Percentiles rank a stretch among this genome's conserved stretches.
These are phyloP conservation scores for Phaseolus coccineus DNA, from an alignment of 331 rosid genomes.

Conservation along the genomic window DNA sequence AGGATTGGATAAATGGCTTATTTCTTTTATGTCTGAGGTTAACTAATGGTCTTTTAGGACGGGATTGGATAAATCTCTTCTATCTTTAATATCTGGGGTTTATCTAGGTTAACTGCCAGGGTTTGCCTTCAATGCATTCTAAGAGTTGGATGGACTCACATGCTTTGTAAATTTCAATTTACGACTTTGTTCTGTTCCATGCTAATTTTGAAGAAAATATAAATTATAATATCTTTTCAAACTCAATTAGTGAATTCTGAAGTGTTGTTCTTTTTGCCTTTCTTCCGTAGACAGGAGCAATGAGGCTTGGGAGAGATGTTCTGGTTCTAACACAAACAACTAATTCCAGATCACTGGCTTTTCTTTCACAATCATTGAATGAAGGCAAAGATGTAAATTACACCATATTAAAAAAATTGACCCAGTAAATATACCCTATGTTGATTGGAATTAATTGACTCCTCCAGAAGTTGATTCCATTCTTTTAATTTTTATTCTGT, in stretches of 20 bases:
- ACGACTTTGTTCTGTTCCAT: constrained; percentile 26
- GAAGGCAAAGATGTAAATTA: constrained; percentile 61
- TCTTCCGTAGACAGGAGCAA: constrained; percentile 60
- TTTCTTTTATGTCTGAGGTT: constrained; percentile 6
- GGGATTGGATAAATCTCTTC: constrained; percentile 10
- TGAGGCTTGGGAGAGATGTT: constrained; percentile 70
- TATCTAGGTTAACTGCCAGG: not conserved
- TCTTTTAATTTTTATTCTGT: constrained; percentile 9
- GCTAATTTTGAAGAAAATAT: constrained; percentile 23
- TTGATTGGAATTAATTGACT: constrained; percentile 27
- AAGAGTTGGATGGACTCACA: constrained; percentile 1
- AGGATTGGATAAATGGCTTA: constrained; percentile 19
- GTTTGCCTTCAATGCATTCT: constrained; percentile 6
- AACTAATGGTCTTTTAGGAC: too few relatives aligned
- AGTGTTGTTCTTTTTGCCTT: constrained; percentile 32
- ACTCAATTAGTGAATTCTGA: constrained; percentile 21
- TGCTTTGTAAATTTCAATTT: constrained; percentile 5
- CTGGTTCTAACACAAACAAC: constrained; percentile 69
- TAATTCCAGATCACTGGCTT: constrained; percentile 63
- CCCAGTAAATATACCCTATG: not conserved
- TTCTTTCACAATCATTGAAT: constrained; percentile 68
- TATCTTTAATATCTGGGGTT: not conserved
- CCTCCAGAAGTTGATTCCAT: not conserved
- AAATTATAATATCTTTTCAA: not conserved
- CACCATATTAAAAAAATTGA: not conserved